Evolutionary conservation across 2,329 filamentous ascomycete species (phyloP).

Genomic region (Neonectria faginata): DNA sequence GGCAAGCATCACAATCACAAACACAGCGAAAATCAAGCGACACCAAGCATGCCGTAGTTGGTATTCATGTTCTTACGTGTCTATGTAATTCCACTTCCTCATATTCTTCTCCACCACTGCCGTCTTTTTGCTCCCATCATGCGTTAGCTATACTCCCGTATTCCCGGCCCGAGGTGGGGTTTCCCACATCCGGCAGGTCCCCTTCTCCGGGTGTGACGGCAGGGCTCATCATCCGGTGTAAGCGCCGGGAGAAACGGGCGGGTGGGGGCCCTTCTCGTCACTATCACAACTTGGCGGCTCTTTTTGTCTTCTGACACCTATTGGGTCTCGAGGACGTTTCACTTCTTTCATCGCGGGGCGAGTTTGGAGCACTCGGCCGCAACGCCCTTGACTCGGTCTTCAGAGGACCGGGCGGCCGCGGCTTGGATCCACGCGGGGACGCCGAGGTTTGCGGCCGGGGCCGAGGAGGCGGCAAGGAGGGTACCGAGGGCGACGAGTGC

Average conservation of each 20-base stretch:
- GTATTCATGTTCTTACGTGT: conserved; percentile 1
- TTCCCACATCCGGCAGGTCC: conserved; percentile 6
- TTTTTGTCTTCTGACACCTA: background rate
- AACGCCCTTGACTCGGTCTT: conserved; percentile 61
- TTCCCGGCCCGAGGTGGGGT: conserved; percentile 13
- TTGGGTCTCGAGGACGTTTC: background rate
- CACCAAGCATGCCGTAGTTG: background rate
- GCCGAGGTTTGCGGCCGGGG: conserved; percentile 56
- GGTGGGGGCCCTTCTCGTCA: background rate
- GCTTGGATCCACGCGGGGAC: conserved; percentile 56
- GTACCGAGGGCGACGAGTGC: conserved; percentile 87
- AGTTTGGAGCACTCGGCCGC: conserved; percentile 60
- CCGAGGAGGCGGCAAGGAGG: conserved; percentile 65
- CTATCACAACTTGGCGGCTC: conserved; percentile 5
- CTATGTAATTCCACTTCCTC: background rate
- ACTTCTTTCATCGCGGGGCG: conserved; percentile 22
- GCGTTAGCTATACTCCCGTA: conserved; percentile 9
- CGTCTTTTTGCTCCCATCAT: background rate
- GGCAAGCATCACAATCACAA: background rate
- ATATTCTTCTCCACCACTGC: background rate
- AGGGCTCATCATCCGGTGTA: conserved; percentile 5
- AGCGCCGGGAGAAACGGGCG: conserved; percentile 15
- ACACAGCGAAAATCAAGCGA: background rate
- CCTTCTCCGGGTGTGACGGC: conserved; percentile 12
- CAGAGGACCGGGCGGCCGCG: conserved; percentile 58